Conservation (phyloP, 768 basidiomycete genomes). For the Coprinopsis marcescibilis region DNA sequence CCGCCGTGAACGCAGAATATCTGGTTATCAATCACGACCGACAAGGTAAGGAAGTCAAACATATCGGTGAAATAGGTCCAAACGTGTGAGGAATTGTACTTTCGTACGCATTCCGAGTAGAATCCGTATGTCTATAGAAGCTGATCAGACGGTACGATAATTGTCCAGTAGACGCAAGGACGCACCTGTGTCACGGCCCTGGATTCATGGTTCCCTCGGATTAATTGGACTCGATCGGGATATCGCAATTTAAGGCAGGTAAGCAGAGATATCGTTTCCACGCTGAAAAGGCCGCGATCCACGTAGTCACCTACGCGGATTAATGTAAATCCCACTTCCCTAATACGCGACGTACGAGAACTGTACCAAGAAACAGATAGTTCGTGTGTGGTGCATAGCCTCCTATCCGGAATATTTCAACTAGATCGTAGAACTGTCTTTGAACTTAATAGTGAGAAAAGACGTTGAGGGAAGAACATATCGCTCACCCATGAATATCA, state of each 20-base stretch:
- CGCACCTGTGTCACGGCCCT: slow-evolving; percentile 95
- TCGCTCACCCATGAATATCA: slow-evolving; percentile 94
- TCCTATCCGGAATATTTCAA: slow-evolving; percentile 98
- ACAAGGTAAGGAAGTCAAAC: slow-evolving; percentile 98
- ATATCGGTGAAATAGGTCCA: slow-evolving; percentile 99
- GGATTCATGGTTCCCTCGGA: slow-evolving; percentile 96
- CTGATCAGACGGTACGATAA: slow-evolving; percentile 21
- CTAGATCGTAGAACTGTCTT: slow-evolving; percentile 99
- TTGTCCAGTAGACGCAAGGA: slow-evolving; percentile 18
- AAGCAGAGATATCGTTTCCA: slow-evolving; percentile 95
- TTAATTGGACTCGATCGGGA: slow-evolving; percentile 93
- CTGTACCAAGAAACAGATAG: slow-evolving; percentile 93
- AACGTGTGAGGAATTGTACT: slow-evolving; percentile 92
- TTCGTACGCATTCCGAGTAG: slow-evolving; percentile 96
- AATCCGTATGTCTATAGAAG: slow-evolving; percentile 87
- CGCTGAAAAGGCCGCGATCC: slow-evolving; percentile 94
- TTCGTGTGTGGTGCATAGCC: slow-evolving; percentile 96
- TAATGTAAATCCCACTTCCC: slow-evolving; percentile 8
- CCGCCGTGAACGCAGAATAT: slow-evolving; percentile 99
- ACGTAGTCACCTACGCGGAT: slow-evolving; percentile 85
- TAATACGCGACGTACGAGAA: slow-evolving; percentile 1
- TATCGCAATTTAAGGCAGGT: slow-evolving; percentile 96
- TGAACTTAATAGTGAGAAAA: slow-evolving; percentile 31
- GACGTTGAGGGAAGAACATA: slow-evolving; percentile 7
- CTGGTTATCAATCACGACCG: slow-evolving; percentile 96